Conservation (phyloP, 495 filamentous ascomycete genomes). For the Trichoderma virens region DNA sequence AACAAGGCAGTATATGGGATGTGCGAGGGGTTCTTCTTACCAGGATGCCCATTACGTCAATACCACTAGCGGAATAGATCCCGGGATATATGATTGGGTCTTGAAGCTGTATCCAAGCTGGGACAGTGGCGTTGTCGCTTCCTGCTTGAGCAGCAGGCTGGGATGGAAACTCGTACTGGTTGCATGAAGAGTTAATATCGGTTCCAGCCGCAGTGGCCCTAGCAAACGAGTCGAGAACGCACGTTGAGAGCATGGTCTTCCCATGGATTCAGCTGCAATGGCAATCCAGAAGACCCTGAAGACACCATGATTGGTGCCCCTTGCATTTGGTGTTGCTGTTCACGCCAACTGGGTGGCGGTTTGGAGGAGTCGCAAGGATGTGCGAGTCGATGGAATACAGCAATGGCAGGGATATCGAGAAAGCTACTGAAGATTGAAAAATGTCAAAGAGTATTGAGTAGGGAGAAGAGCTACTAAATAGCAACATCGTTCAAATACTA, state of each 20-base stretch:
- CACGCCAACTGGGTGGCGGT: neutral
- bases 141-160: neutral
- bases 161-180: neutral
- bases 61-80: conserved; percentile 38
- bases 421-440: neutral
- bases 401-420: neutral
- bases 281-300: neutral
- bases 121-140: neutral
- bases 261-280: conserved; percentile 6
- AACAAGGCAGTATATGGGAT: too few species aligned
- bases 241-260: neutral
- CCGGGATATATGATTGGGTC: conserved; percentile 39
- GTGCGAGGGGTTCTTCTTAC: conserved; percentile 22
- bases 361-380: neutral
- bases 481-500: neutral
- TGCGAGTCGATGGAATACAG: neutral
- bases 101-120: neutral
- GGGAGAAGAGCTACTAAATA: neutral
- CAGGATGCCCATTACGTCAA: conserved; percentile 42
- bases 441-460: neutral
- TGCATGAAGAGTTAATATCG: neutral
- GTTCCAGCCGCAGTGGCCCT: neutral
- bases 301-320: neutral
- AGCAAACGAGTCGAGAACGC: neutral
- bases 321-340: neutral